Conservation (phyloP, 176 grass and related monocot genomes). For the Themeda triandra region DNA sequence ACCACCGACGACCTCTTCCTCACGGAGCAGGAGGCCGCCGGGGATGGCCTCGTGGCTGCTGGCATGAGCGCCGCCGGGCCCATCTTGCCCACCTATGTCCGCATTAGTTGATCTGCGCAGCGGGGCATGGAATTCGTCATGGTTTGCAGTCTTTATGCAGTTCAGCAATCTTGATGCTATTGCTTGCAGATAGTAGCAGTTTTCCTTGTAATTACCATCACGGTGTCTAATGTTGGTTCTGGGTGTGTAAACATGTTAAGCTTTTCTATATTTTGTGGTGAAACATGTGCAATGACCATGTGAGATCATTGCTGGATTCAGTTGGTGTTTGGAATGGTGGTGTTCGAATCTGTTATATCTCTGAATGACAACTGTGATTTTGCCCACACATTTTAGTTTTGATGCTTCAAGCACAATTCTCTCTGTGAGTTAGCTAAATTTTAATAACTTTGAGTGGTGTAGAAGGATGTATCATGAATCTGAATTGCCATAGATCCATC, state of each 20-base stretch:
- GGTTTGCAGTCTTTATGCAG: neutral
- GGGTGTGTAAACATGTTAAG: constrained; percentile 11
- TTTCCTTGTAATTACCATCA: constrained; percentile 20
- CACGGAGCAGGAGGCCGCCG: constrained; percentile 56
- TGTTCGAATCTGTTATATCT: constrained; percentile 4
- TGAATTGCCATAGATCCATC: neutral
- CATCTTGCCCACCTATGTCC: constrained; percentile 51
- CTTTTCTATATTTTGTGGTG: neutral
- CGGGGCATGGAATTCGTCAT: neutral
- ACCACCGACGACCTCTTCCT: constrained; percentile 85
- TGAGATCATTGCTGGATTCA: neutral
- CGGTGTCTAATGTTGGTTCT: neutral
- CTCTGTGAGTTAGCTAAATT: neutral
- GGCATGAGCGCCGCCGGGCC: constrained; percentile 29
- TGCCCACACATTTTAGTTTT: neutral
- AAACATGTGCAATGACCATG: constrained; percentile 4
- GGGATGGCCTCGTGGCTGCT: constrained; percentile 19
- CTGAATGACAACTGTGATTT: neutral
- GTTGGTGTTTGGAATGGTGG: neutral
- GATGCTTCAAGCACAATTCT: neutral
- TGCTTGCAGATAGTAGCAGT: neutral
- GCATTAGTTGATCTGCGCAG: constrained; percentile 34
- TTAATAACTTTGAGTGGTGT: neutral
- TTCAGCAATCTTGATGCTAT: neutral
- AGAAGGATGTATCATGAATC: neutral